Evolutionary conservation across 2,329 filamentous ascomycete genomes (phyloP).

Genomic region (Colletotrichum spaethianum): DNA sequence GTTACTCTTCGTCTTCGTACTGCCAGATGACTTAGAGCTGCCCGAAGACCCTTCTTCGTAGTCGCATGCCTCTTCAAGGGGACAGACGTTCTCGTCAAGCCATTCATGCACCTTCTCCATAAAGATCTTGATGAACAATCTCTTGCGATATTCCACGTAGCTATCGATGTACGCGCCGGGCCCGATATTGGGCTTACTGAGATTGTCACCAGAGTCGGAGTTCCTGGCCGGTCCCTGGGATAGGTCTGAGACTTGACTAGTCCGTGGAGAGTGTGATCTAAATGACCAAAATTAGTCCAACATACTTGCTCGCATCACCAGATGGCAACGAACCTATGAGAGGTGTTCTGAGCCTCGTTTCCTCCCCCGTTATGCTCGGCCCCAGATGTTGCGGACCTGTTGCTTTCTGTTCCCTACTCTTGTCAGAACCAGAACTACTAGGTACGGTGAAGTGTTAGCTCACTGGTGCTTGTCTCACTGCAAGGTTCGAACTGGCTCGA

Average conservation of each 20-base stretch:
- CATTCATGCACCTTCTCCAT: conserved; percentile 32
- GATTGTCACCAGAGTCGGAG: not conserved
- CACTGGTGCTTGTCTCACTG: conserved; percentile 34
- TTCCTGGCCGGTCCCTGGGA: not conserved
- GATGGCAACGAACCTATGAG: not conserved
- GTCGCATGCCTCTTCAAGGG: conserved; percentile 18
- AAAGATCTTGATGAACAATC: conserved; percentile 22
- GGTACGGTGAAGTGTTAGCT: not conserved
- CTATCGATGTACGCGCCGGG: conserved; percentile 9
- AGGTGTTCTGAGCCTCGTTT: not conserved
- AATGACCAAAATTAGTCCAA: not conserved
- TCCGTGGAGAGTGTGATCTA: not conserved
- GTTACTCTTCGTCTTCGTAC: not conserved
- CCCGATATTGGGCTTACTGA: not conserved
- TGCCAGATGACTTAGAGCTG: not conserved
- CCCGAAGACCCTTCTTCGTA: not conserved
- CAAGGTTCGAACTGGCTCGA: conserved; percentile 19
- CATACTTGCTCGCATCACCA: not conserved
- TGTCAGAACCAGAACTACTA: not conserved
- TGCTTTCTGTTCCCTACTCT: conserved; percentile 20
- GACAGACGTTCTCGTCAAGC: conserved; percentile 25
- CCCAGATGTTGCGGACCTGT: not conserved
- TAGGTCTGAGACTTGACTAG: not conserved
- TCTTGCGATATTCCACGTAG: conserved; percentile 26
- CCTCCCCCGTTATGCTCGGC: conserved; percentile 9